Evolutionary conservation across 305 asterid genomes (phyloP), one percentile per base, ranked within the genome.

Genomic region (Solanum hybrid): DNA sequence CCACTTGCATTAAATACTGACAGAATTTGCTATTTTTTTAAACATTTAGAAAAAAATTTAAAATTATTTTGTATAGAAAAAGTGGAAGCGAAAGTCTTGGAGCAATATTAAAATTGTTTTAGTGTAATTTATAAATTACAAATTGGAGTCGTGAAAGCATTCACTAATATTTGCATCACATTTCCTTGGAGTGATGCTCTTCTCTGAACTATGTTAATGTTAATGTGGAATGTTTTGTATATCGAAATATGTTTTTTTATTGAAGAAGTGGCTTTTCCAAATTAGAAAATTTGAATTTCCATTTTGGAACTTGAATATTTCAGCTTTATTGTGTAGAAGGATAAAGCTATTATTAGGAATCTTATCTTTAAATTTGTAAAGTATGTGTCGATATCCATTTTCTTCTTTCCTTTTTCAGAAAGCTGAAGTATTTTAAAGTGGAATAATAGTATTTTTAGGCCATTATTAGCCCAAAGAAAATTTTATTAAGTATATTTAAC

Each of bases 271-370:
- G 4, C 36, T 40, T 40, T 40, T 81, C 86, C 35, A 81, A 40
- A 40, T 81, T 81, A 81, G 86, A 81, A 81, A 81, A 7, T 66
- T 14, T 40, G 15, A 40, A 26, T 81, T 81, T 81, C 86, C 37
- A 26, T 81, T 81, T 81, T 81, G 36, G 86, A 40, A 26, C 86
- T 42, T 7, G n/a, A 27, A 13, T 26, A 12, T 26, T 81, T 81
- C 37, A 26, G 86, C 24, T 4, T 81, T 81, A 40, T 2, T 14
- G 35, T 24, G 34, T 8, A 5, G 13, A 24, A 80, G 86, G 24
- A 80, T 38, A 38, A 38, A 80, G 69, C 36, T 14, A 80, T 78
- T 5, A 60, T 7, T 78, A 37, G 27, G 15, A 81, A 81, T 19
- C 86, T 40, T 81, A 81, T 81, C 86, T 40, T 38, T 40, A 56